phyloP scores from a whole-genome alignment of 2,329 filamentous ascomycete species.

The Diaporthe sp. region DNA sequence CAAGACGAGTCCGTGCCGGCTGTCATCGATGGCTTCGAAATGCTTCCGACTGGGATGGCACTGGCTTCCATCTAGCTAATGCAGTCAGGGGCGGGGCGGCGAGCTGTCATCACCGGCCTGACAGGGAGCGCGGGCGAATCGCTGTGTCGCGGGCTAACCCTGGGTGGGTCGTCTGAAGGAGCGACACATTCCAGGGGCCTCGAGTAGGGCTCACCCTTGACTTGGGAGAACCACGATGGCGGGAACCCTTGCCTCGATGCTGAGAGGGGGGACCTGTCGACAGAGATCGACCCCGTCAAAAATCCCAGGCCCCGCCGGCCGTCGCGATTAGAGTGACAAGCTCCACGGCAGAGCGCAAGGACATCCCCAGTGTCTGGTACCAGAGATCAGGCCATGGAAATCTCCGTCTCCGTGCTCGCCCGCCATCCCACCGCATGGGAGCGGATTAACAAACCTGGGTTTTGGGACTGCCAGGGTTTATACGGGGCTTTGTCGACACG shows the following conservation, averaged over 20 bases:
- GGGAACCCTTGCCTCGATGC: constrained; percentile 36
- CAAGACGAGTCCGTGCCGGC: constrained; percentile 34
- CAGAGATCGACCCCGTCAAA: constrained; percentile 28
- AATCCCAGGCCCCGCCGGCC: constrained; percentile 19
- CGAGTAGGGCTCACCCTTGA: constrained; percentile 27
- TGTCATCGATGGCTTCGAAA: constrained; percentile 38
- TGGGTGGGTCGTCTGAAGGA: constrained; percentile 21
- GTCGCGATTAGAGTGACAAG: constrained; percentile 40
- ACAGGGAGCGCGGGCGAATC: constrained; percentile 35
- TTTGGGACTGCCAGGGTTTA: constrained; percentile 16
- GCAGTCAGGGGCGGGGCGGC: constrained; percentile 37
- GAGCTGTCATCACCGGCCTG: constrained; percentile 41
- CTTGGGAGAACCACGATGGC: constrained; percentile 32
- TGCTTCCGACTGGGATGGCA: constrained; percentile 31
- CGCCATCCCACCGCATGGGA: constrained; percentile 15
- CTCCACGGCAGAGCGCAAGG: constrained; percentile 29
- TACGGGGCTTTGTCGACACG: constrained; percentile 19
- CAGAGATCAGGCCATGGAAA: constrained; percentile 31
- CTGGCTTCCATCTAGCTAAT: constrained; percentile 38
- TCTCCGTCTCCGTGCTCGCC: constrained; percentile 28
- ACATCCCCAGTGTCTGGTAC: constrained; percentile 13
- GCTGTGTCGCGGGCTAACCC: constrained; percentile 9
- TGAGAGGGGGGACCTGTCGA: constrained; percentile 18
- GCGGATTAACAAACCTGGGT: not conserved
- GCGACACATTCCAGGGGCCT: constrained; percentile 21